Base-by-base conservation (phyloP, 306 rosid genomes). In the Vicia faba region DNA sequence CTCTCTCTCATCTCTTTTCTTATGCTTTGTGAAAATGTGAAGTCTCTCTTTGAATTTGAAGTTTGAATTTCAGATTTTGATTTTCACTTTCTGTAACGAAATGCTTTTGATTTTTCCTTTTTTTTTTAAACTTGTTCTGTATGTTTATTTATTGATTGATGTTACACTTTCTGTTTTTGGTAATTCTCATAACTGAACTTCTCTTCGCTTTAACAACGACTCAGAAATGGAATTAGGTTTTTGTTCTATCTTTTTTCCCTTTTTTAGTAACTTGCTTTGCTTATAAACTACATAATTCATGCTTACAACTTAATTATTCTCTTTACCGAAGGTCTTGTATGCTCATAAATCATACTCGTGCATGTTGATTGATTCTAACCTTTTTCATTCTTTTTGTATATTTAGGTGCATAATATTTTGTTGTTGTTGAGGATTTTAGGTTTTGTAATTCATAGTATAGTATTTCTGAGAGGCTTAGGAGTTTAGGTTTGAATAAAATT, bases 151-250 rank as follows among this genome's bases (percentile, higher is more conserved):
- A 10, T 33, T 44, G 20, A 7, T 33, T 44, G 14, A 25, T 69
- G 7, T 8, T 14, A 16, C 56, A 18, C 31, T 71, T 43, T 3
- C 54, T 58, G 38, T 41, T 78, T 60, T 67, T 72, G 26, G 36
- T 67, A 55, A 48, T 56, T 63, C 76, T 50, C 8, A 23, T 31
- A 8, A 8, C 74, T 72, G 3, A 59, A 46, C 71, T 56, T 39
- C 31, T 61, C 33, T n/a, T 8, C 18, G 1, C 63, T 54, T 41
- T 48, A 57, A 54, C 56, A 28, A 11, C 19, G 5, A 25, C 8
- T 39, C 45, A 57, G 18, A 70, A 18, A 18, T 70, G 57, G 75
- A 56, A 66, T 77, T 74, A 72, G 71, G 76, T 73, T 73, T 75
- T 70, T 26, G 38, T 70, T 48, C 61, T 10, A 54, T 55, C 44